Percentiles rank a stretch among this genome's conserved stretches.
These are phyloP conservation scores for Claviceps sp. DNA, from an alignment of 2,329 filamentous ascomycete species.

Conservation along the genomic window DNA sequence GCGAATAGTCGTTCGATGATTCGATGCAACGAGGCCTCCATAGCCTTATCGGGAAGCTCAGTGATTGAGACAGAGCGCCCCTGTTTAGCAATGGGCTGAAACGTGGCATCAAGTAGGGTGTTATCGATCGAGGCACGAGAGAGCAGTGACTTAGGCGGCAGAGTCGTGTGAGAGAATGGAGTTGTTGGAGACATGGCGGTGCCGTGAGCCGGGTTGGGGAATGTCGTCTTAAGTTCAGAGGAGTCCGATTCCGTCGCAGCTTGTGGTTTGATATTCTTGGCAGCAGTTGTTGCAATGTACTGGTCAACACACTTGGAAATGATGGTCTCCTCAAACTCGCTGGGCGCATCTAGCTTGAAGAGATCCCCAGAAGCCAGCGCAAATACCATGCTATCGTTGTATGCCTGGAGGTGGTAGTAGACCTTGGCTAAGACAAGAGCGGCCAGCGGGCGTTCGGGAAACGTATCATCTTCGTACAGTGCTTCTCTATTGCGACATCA, in stretches of 20 bases:
- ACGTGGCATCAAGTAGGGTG: constrained; percentile 45
- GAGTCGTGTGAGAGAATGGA: constrained; percentile 84
- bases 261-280: constrained; percentile 34
- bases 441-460: constrained; percentile 85
- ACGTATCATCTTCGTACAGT: constrained; percentile 90
- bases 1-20: constrained; percentile 87
- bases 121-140: constrained; percentile 63
- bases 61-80: constrained; percentile 47
- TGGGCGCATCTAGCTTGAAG: constrained; percentile 80
- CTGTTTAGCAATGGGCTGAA: constrained; percentile 39
- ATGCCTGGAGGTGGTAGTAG: constrained; percentile 97
- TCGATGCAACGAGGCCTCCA: constrained; percentile 65
- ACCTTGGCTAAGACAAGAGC: constrained; percentile 93
- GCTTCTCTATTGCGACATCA: constrained; percentile 54
- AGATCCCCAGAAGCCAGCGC: constrained; percentile 88
- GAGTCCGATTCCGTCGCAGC: constrained; percentile 33
- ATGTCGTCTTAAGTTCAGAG: constrained; percentile 68
- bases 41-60: constrained; percentile 52
- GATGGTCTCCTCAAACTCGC: constrained; percentile 98
- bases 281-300: constrained; percentile 66
- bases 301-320: constrained; percentile 97
- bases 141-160: constrained; percentile 90
- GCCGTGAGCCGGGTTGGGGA: constrained; percentile 54
- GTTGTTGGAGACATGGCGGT: constrained; percentile 77
- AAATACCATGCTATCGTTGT: constrained; percentile 98